Conservation (phyloP, 106 monocot species). For the Platanthera zijinensis region DNA sequence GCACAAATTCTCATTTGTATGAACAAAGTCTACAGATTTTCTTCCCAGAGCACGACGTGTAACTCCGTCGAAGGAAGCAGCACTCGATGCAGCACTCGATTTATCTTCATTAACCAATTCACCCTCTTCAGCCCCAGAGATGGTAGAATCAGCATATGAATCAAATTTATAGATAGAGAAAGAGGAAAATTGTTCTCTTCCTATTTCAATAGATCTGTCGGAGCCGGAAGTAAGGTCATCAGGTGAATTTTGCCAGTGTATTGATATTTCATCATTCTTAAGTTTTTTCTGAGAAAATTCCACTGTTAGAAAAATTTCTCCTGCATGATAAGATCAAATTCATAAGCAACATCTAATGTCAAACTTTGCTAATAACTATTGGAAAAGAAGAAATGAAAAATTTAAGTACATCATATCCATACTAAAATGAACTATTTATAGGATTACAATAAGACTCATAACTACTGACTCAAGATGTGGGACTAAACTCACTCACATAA, state of each 20-base stretch:
- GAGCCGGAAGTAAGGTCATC: slow-evolving; percentile 20
- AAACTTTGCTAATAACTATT: too few species aligned
- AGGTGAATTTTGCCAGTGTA: not conserved
- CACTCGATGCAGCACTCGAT: slow-evolving; percentile 20
- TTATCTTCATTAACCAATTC: slow-evolving; percentile 25
- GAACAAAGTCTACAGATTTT: slow-evolving; percentile 4
- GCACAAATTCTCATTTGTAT: slow-evolving; percentile 12
- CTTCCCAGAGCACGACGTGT: slow-evolving; percentile 25
- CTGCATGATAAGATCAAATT: slow-evolving; percentile 21
- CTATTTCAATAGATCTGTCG: slow-evolving; percentile 22
- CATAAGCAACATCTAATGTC: too few species aligned
- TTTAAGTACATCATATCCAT: too few species aligned
- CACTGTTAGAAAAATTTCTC: slow-evolving; percentile 64
- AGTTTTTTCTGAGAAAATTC: slow-evolving; percentile 31
- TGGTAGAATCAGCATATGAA: slow-evolving; percentile 10
- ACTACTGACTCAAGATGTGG: too few species aligned
- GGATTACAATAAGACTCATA: too few species aligned
- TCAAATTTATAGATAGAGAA: slow-evolving; percentile 17
- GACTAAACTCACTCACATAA: too few species aligned
- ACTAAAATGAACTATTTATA: too few species aligned
- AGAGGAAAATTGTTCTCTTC: slow-evolving; percentile 14
- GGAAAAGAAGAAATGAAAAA: too few species aligned
- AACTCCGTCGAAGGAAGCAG: slow-evolving; percentile 32
- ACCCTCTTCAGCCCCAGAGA: slow-evolving; percentile 15
- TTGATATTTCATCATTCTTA: slow-evolving; percentile 14